Percentiles rank a stretch among this genome's conserved stretches.
Evolutionary conservation across 148 eudicot species (phyloP).

Genomic region (Salicornia ramosissima): DNA sequence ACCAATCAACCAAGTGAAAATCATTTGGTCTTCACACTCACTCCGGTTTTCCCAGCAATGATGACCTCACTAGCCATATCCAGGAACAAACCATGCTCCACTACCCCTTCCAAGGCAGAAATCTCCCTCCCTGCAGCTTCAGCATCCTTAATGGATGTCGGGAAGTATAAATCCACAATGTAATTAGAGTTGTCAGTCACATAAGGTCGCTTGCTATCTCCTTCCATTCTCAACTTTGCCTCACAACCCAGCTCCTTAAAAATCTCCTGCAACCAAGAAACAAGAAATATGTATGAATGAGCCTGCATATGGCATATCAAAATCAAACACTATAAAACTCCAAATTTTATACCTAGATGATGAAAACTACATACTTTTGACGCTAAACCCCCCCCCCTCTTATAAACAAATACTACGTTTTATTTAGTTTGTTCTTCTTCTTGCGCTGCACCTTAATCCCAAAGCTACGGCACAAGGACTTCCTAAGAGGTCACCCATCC

Average conservation of each 20-base stretch:
- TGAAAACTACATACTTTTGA: not conserved
- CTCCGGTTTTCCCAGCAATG: constrained; percentile 80
- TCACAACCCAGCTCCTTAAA: constrained; percentile 64
- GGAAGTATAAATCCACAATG: constrained; percentile 89
- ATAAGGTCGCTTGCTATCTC: constrained; percentile 63
- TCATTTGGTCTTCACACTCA: constrained; percentile 75
- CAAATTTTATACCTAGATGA: not conserved
- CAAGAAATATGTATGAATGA: not conserved
- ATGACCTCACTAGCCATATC: constrained; percentile 80
- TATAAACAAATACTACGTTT: no score
- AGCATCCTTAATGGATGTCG: constrained; percentile 72
- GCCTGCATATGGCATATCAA: no score
- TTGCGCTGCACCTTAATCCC: no score
- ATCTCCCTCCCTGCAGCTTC: constrained; percentile 75
- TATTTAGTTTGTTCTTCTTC: no score
- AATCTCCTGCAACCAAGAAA: constrained; percentile 33
- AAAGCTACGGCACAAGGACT: no score
- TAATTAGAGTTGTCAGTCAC: constrained; percentile 88
- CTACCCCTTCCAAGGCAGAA: constrained; percentile 72
- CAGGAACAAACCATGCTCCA: constrained; percentile 90
- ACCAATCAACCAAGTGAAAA: not conserved
- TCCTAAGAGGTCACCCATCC: no score
- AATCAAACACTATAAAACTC: not conserved
- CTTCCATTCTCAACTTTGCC: constrained; percentile 79
- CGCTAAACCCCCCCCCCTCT: not conserved